A percentile compares a stretch with the other conserved stretches of the same genome.
Evolutionary conservation across 208 protist genomes (phyloP).

Genomic region (Leishmania aethiopica): DNA sequence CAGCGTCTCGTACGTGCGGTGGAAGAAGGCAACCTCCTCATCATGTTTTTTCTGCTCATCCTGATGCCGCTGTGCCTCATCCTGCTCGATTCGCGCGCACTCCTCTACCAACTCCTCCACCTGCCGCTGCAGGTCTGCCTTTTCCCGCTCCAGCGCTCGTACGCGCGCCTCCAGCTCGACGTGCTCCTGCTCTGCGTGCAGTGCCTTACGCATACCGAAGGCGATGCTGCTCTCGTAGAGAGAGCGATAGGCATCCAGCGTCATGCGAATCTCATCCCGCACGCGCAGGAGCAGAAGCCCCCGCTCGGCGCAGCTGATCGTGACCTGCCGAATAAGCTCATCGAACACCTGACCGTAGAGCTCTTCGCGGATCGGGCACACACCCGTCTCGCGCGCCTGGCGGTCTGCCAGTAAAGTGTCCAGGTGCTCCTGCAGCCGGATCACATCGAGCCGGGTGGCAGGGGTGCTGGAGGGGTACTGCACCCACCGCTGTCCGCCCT

Average conservation of each 20-base stretch:
- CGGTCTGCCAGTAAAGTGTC: constrained; percentile 94
- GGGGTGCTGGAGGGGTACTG: constrained; percentile 91
- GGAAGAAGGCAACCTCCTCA: constrained; percentile 97
- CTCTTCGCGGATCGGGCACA: constrained; percentile 98
- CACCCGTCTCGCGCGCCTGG: constrained; percentile 97
- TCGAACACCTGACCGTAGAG: constrained; percentile 98
- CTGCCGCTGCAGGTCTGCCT: constrained; percentile 93
- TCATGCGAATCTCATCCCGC: constrained; percentile 96
- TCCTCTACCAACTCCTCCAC: constrained; percentile 77
- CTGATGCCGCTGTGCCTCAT: constrained; percentile 90
- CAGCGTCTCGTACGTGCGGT: constrained; percentile 94
- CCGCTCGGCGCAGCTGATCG: constrained; percentile 97
- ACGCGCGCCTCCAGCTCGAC: constrained; percentile 95
- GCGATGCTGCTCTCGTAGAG: constrained; percentile 88
- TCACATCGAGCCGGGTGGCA: constrained; percentile 90
- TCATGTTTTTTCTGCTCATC: constrained; percentile 95
- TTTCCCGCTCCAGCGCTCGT: constrained; percentile 93
- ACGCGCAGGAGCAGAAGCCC: constrained; percentile 97
- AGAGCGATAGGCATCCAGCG: constrained; percentile 83
- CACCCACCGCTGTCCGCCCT: constrained; percentile 82
- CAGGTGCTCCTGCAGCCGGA: constrained; percentile 94
- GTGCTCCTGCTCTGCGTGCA: constrained; percentile 97
- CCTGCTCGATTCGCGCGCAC: constrained; percentile 87
- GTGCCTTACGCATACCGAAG: constrained; percentile 98
- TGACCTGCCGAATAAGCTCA: constrained; percentile 98